Base-by-base conservation (phyloP, 2,329 filamentous ascomycete genomes). In the Penicillium sp. region DNA sequence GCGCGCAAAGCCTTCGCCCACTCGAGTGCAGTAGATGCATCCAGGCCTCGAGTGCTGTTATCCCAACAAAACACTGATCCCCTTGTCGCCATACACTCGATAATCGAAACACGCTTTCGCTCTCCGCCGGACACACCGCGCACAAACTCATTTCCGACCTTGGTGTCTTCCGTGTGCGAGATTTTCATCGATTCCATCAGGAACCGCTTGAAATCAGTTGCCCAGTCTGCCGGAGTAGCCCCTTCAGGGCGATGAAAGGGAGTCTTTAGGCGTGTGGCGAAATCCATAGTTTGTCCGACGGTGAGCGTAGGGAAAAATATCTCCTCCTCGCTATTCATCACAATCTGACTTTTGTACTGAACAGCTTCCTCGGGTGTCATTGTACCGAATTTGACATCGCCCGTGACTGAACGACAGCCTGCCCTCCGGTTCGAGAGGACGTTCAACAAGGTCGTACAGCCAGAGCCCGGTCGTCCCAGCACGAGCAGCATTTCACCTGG, bases 401-500 rank as follows among this genome's bases (percentile, higher is more conserved):
- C 44, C 4, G 44, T 22, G 27, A 46, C 44, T 8, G 44, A 33
- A 20, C 26, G 26, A 22, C 14, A 46, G 15, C 44, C 44, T 31
- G 26, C 44, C 20, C 44, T 46, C 53, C 83, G 80, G 64, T 90
- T 90, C 49, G 86, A 79, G 5, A 91, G 77, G 63, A 88, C 78
- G 64, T 88, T 90, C 44, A 92, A 77, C 15, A 91, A 77, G 0
- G 87, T 88, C 0, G 87, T 89, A 68, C 88, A 91, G 31, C 87
- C 87, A 2, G 85, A 80, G 0, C 87, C 88, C 0, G 88, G 87
- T 1, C 86, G 79, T 3, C 88, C 88, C 0, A 90, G 76, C 0
- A 90, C 86, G 0, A 89, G 74, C 1, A 89, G 72, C 87, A 89
- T 89, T 71, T 89, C 86, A 20, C 87, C 88, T 0, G 87, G 87